Evolutionary conservation across 768 basidiomycete genomes (phyloP).

Genomic region (Agaricus blazei): DNA sequence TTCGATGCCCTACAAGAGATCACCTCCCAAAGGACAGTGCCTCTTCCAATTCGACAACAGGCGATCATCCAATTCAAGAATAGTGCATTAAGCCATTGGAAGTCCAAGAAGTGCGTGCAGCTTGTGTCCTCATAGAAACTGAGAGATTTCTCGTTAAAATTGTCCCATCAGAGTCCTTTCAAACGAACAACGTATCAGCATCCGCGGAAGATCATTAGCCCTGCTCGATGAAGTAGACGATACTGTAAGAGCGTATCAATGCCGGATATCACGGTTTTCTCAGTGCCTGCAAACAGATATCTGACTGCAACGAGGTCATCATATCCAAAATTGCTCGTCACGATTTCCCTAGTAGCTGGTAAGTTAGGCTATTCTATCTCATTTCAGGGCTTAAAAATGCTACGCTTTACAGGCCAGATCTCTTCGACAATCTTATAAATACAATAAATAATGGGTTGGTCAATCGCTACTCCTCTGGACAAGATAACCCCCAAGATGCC

Average conservation of each 20-base stretch:
- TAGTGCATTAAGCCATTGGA: conserved; percentile 68
- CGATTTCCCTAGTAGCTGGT: conserved; percentile 78
- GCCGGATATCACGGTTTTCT: neutral
- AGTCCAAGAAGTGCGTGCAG: conserved; percentile 59
- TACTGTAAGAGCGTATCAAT: conserved; percentile 39
- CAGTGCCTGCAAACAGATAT: conserved; percentile 46
- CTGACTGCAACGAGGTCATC: conserved; percentile 70
- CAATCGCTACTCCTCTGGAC: conserved; percentile 37
- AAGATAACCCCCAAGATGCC: conserved; percentile 36
- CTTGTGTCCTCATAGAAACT: neutral
- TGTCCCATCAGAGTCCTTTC: conserved; percentile 50
- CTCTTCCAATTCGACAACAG: conserved; percentile 67
- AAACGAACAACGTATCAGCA: conserved; percentile 60
- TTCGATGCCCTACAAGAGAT: conserved; percentile 72
- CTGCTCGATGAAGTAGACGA: conserved; percentile 79
- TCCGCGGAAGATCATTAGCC: conserved; percentile 57
- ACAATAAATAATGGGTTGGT: conserved; percentile 51
- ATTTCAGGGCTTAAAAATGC: neutral
- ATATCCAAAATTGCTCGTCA: conserved; percentile 72
- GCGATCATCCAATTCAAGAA: conserved; percentile 92
- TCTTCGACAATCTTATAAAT: conserved; percentile 50
- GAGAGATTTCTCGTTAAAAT: conserved; percentile 1
- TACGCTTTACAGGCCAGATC: conserved; percentile 44
- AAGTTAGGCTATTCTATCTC: conserved; percentile 13
- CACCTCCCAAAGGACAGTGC: conserved; percentile 54